Conservation (phyloP, 352 stramenopile genomes). For the Halophytophthora polymorphica region DNA sequence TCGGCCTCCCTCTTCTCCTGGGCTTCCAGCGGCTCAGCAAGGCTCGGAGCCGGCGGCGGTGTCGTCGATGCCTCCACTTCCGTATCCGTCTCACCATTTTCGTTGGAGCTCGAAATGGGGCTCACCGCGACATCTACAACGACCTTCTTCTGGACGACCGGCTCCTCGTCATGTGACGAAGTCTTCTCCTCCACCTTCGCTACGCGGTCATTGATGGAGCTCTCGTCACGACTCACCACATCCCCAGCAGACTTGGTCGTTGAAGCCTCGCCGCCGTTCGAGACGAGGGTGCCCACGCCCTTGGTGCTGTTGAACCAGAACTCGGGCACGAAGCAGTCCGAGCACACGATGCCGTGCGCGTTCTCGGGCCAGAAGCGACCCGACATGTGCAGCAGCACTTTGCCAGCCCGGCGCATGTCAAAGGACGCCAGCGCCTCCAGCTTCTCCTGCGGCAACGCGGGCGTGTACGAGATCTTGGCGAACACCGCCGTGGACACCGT, state of each 20-base stretch:
- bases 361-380: conserved; percentile 66
- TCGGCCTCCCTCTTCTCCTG: no score
- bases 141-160: no score
- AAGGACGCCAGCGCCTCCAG: conserved; percentile 56
- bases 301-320: conserved; percentile 80
- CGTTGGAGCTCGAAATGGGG: no score
- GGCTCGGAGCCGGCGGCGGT: no score
- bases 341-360: conserved; percentile 79
- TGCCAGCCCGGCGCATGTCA: conserved; percentile 70
- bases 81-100: no score
- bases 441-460: conserved; percentile 55
- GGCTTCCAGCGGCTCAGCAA: no score
- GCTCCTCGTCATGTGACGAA: no score
- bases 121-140: no score
- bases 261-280: conserved; percentile 45
- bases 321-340: conserved; percentile 77
- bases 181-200: no score
- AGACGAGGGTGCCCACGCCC: conserved; percentile 56
- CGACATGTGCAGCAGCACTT: conserved; percentile 75
- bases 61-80: no score
- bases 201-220: no score
- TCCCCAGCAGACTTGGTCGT: not conserved
- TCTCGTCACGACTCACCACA: no score
- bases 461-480: conserved; percentile 65
- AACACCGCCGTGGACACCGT: conserved; percentile 80